These are phyloP conservation scores for Hura crepitans DNA, from an alignment of 441 rosid species.

Conservation along the genomic window DNA sequence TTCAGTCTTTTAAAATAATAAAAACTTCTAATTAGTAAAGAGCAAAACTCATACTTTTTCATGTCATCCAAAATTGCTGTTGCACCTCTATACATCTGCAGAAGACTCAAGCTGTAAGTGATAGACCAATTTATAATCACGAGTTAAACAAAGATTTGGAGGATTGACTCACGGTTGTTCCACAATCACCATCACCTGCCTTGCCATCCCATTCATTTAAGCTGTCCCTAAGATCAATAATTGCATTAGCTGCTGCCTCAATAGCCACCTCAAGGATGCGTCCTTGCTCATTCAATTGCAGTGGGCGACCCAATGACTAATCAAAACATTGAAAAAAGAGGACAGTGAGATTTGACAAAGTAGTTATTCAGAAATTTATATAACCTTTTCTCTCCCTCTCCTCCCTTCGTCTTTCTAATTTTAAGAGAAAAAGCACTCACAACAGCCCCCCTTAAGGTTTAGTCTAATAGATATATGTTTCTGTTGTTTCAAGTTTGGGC, in stretches of 20 bases:
- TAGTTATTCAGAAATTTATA: background rate
- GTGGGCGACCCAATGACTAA: conserved; percentile 66
- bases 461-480: background rate
- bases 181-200: conserved; percentile 98
- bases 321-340: conserved; percentile 29
- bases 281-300: conserved; percentile 63
- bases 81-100: conserved; percentile 88
- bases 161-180: conserved; percentile 74
- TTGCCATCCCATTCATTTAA: conserved; percentile 93
- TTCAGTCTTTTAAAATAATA: background rate
- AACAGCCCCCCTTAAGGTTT: background rate
- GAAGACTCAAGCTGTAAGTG: conserved; percentile 16
- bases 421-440: background rate
- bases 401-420: background rate
- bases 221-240: conserved; percentile 54
- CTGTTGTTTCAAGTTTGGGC: background rate
- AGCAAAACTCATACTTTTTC: conserved; percentile 57
- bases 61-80: conserved; percentile 76
- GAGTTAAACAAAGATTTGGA: conserved; percentile 15
- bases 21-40: conserved; percentile 17
- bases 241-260: conserved; percentile 76
- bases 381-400: background rate
- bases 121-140: conserved; percentile 16
- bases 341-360: conserved; percentile 16
- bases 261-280: conserved; percentile 70